Evolutionary conservation across 2,329 filamentous ascomycete genomes (phyloP).

Genomic region (Myrmaecium sp.): DNA sequence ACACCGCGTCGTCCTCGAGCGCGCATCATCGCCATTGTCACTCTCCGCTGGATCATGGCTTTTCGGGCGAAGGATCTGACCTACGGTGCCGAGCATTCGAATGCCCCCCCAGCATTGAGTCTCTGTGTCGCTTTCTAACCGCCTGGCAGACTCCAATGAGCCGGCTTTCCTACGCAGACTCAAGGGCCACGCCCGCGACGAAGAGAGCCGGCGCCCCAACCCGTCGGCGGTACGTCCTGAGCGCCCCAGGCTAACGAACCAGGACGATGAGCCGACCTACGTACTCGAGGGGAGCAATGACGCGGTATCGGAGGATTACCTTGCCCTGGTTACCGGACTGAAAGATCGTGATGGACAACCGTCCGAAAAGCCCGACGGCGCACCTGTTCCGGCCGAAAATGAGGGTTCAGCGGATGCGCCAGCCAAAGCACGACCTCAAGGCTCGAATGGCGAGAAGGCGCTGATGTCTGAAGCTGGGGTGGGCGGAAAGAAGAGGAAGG

Average conservation of each 20-base stretch:
- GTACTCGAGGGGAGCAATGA: conserved; percentile 58
- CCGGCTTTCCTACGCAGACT: conserved; percentile 29
- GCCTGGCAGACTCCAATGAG: conserved; percentile 31
- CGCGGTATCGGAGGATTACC: conserved; percentile 35
- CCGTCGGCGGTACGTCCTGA: conserved; percentile 30
- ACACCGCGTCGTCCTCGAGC: conserved; percentile 1
- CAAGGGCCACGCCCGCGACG: conserved; percentile 35
- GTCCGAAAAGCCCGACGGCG: conserved; percentile 4
- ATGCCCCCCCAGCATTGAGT: neutral
- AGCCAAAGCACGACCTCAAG: conserved; percentile 3
- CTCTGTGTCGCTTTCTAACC: conserved; percentile 1
- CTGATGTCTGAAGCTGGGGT: too few species aligned
- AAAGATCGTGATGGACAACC: conserved; percentile 2
- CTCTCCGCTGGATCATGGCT: conserved; percentile 32
- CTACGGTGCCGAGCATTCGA: conserved; percentile 31
- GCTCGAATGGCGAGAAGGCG: conserved; percentile 11
- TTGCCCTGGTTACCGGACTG: conserved; percentile 22
- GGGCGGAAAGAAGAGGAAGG: conserved; percentile 20
- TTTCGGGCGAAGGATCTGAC: conserved; percentile 53
- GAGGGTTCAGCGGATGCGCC: conserved; percentile 2
- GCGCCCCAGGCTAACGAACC: conserved; percentile 33
- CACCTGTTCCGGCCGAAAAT: conserved; percentile 4
- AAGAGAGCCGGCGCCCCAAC: too few species aligned
- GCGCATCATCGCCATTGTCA: conserved; percentile 1
- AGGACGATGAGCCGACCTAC: conserved; percentile 60